Conservation (phyloP, 768 basidiomycete species). For the Leucosporidium yakuticum region DNA sequence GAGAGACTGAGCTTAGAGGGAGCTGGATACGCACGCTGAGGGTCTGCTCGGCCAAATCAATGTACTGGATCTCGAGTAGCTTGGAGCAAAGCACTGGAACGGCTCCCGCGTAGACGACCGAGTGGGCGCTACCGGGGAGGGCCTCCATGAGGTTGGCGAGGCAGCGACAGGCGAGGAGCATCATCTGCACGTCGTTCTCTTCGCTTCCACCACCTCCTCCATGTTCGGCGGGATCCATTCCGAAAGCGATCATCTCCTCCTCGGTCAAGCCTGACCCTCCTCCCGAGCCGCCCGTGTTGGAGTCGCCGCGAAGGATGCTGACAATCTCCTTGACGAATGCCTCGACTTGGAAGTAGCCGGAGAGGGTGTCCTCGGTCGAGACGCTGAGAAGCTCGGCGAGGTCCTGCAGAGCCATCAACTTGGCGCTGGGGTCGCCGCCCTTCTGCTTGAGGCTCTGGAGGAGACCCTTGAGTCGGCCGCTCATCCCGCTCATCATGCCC, state of each 20-base stretch:
- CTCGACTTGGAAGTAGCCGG: constrained; percentile 91
- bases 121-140: constrained; percentile 94
- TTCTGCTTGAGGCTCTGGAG: constrained; percentile 72
- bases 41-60: constrained; percentile 96
- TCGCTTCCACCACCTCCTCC: constrained; percentile 53
- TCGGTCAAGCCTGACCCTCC: constrained; percentile 50
- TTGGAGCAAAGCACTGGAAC: constrained; percentile 97
- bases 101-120: constrained; percentile 95
- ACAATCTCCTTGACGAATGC: constrained; percentile 87
- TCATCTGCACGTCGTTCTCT: constrained; percentile 61
- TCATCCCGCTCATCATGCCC: constrained; percentile 69
- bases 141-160: constrained; percentile 98
- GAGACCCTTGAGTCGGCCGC: constrained; percentile 81
- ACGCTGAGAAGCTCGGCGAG: constrained; percentile 90
- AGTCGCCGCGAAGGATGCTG: constrained; percentile 63
- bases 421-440: constrained; percentile 74
- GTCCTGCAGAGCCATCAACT: constrained; percentile 85
- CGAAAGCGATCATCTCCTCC: constrained; percentile 75
- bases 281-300: constrained; percentile 53
- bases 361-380: constrained; percentile 93
- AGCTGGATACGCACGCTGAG: constrained; percentile 66
- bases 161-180: constrained; percentile 92
- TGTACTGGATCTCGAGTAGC: constrained; percentile 91
- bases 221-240: constrained; percentile 65
- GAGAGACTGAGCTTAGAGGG: background rate